Evolutionary conservation across 139 green algal species (phyloP).

Genomic region (Volvox africanus): DNA sequence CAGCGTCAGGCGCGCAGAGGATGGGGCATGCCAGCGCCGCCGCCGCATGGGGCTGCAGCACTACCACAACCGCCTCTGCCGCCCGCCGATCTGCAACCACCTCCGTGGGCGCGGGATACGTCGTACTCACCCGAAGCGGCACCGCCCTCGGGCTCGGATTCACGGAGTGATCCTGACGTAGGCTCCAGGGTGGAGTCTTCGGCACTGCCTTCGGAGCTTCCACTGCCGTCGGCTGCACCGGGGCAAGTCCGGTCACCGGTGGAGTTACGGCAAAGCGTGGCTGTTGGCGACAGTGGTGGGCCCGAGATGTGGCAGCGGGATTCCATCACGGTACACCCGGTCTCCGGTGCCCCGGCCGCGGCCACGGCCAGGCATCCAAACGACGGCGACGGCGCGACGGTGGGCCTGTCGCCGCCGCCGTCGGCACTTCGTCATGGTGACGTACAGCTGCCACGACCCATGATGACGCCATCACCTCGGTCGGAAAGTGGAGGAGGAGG

Average conservation of each 20-base stretch:
- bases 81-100: not conserved
- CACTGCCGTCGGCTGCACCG: not conserved
- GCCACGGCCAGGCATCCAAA: not conserved
- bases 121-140: not conserved
- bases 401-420: too few relatives aligned
- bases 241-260: not conserved
- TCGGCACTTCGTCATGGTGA: too few relatives aligned
- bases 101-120: not conserved
- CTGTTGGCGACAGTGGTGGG: slow-evolving; percentile 35
- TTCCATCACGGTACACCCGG: not conserved
- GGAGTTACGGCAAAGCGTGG: slow-evolving; percentile 23
- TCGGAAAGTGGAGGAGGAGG: too few relatives aligned
- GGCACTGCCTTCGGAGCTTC: too few relatives aligned
- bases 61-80: not conserved
- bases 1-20: slow-evolving; percentile 3
- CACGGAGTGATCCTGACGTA: too few relatives aligned
- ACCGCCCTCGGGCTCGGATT: not conserved
- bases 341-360: not conserved
- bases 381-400: too few relatives aligned
- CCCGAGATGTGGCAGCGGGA: slow-evolving; percentile 35
- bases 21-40: slow-evolving; percentile 12
- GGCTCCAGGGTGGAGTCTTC: too few relatives aligned
- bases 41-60: not conserved
- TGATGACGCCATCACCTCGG: too few relatives aligned
- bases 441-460: too few relatives aligned